Evolutionary conservation across 2,329 filamentous ascomycete species (phyloP), one percentile per base, ranked within the genome.

Genomic region (Mariannaea sp.): DNA sequence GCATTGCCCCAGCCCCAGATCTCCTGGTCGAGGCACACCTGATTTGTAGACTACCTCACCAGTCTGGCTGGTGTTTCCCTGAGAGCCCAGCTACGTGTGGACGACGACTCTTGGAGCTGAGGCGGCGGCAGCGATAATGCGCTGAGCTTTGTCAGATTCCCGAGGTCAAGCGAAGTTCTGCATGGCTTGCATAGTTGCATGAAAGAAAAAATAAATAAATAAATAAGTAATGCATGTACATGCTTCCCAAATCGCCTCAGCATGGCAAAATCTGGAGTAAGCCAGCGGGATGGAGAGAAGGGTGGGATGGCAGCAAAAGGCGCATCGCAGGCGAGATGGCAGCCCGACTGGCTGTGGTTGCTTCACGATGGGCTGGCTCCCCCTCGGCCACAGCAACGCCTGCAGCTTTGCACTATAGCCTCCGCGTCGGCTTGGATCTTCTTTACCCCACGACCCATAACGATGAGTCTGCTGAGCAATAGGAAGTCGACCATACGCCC

Each of bases 401-500:
- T 51, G 57, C 49, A 13, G 35, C 19, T 8, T 8, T 55, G 29
- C 30, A 13, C 17, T 20, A 26, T 24, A 55, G 49, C 53, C 49
- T 53, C 42, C 45, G 33, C 51, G 20, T 40, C 16, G 27, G 56
- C 48, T n/a, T 32, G 29, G 39, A 29, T 10, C 24, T 41, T 17
- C 38, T n/a, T 49, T 64, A 56, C 64, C 60, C 63, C 64, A 66
- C 58, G 59, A 43, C 49, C 47, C 47, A 20, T 29, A 36, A 33
- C 41, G 47, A 49, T 49, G 47, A 49, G 47, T 30, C 43, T 39
- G 51, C 56, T 50, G 58, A 55, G 59, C 63, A 66, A 66, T 66
- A 62, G 64, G 64, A 66, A 65, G 54, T 49, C 27, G 52, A 53
- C 64, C 64, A 62, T 53, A 41, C 40, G 40, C 44, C 44, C 51